Conservation (phyloP, 2,329 filamentous ascomycete genomes). For the Aspergillus neotritici region DNA sequence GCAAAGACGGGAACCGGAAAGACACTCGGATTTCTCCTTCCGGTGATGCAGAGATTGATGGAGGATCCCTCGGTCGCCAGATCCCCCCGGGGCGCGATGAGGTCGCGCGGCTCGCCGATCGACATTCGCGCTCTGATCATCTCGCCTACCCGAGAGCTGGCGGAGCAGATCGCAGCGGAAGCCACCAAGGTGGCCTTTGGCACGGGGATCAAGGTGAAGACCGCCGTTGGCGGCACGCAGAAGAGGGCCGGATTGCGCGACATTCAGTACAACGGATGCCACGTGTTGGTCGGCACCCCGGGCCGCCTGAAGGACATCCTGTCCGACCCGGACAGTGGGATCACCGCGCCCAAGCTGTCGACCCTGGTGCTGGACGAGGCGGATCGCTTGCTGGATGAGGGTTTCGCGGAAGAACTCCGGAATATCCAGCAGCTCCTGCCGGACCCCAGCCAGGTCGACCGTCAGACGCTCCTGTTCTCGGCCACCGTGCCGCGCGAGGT, state of each 20-base stretch:
- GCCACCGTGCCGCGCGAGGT: constrained; percentile 86
- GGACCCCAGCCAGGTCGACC: constrained; percentile 54
- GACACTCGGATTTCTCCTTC: constrained; percentile 86
- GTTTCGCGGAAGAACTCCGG: constrained; percentile 62
- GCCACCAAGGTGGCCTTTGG: constrained; percentile 60
- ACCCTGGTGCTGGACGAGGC: constrained; percentile 62
- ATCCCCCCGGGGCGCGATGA: constrained; percentile 8
- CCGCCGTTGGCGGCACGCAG: constrained; percentile 86
- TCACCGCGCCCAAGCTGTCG: constrained; percentile 58
- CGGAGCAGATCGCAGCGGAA: constrained; percentile 63
- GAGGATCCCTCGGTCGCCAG: constrained; percentile 54
- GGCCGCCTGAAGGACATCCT: constrained; percentile 81
- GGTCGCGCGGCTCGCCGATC: constrained; percentile 15
- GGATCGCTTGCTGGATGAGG: constrained; percentile 60
- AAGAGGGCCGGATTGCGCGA: constrained; percentile 63
- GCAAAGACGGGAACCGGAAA: constrained; percentile 97
- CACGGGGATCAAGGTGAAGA: constrained; percentile 65
- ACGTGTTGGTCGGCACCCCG: constrained; percentile 84
- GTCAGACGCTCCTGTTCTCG: constrained; percentile 92
- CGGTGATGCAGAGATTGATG: constrained; percentile 75
- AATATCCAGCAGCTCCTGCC: constrained; percentile 61
- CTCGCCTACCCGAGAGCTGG: constrained; percentile 58
- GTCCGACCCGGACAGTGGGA: constrained; percentile 56
- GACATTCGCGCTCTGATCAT: constrained; percentile 58
- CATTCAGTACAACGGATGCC: constrained; percentile 71